A percentile compares a stretch with the other conserved stretches of the same genome.
These are phyloP conservation scores for Colletotrichum sp. DNA, from an alignment of 2,329 filamentous ascomycete species.

Conservation along the genomic window DNA sequence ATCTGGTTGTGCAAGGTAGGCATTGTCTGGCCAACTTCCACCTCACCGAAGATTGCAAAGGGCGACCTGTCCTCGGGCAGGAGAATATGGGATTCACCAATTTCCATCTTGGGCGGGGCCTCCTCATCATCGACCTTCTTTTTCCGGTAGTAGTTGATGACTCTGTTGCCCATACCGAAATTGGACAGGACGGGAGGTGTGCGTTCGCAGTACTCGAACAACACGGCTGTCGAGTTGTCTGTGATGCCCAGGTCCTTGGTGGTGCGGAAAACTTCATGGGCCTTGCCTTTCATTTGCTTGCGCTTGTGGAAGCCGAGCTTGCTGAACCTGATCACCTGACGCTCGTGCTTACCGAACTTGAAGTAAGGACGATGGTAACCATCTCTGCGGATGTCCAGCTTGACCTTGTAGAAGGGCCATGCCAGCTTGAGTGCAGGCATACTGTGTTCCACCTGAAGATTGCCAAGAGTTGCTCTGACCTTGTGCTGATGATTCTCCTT, in stretches of 20 bases:
- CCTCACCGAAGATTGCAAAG: constrained; percentile 92
- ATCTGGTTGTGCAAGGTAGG: constrained; percentile 94
- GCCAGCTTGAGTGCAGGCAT: constrained; percentile 89
- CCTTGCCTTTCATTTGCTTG: constrained; percentile 82
- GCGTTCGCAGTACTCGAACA: constrained; percentile 96
- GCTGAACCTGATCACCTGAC: constrained; percentile 73
- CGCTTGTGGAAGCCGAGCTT: constrained; percentile 77
- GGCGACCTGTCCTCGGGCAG: constrained; percentile 95
- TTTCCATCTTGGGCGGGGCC: constrained; percentile 76
- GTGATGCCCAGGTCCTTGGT: constrained; percentile 85
- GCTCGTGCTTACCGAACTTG: constrained; percentile 71
- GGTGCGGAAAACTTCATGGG: constrained; percentile 77
- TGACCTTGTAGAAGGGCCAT: constrained; percentile 95
- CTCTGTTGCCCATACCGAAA: constrained; percentile 94
- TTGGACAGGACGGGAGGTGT: constrained; percentile 91
- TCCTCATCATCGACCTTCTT: constrained; percentile 76
- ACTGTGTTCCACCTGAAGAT: constrained; percentile 92
- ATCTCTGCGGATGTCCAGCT: constrained; percentile 74
- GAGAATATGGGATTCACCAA: constrained; percentile 88
- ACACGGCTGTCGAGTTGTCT: constrained; percentile 86
- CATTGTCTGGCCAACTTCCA: constrained; percentile 88
- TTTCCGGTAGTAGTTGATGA: constrained; percentile 97
- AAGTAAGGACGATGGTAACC: constrained; percentile 86
- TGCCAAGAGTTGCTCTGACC: constrained; percentile 88
- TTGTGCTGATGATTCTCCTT: constrained; percentile 98